A percentile compares a stretch with the other conserved stretches of the same genome.
These are phyloP conservation scores for Alternaria incomplexa DNA, from an alignment of 2,329 filamentous ascomycete genomes.

Conservation along the genomic window DNA sequence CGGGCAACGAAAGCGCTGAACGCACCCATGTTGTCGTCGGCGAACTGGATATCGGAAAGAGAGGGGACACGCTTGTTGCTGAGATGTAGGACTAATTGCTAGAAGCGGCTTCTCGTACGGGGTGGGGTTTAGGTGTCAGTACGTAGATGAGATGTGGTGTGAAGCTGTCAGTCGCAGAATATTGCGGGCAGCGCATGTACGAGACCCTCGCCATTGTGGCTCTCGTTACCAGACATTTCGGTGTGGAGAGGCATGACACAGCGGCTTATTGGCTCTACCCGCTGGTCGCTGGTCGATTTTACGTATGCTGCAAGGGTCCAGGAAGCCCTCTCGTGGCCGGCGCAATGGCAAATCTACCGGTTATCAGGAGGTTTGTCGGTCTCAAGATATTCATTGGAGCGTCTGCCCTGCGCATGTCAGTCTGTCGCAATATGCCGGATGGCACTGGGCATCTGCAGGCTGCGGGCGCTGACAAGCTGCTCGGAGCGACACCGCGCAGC, in stretches of 20 bases:
- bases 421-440: background rate
- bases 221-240: background rate
- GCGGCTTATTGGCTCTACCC: background rate
- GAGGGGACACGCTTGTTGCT: rapidly evolving
- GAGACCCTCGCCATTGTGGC: background rate
- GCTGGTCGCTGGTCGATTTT: background rate
- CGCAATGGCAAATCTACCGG: background rate
- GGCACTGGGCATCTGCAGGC: background rate
- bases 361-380: background rate
- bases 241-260: background rate
- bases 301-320: background rate
- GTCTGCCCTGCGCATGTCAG: background rate
- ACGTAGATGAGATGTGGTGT: background rate
- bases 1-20: background rate
- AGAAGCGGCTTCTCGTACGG: background rate
- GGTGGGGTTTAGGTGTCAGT: too few relatives aligned
- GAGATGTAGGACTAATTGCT: background rate
- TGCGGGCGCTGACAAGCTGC: background rate
- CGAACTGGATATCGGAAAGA: background rate
- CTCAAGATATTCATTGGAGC: background rate
- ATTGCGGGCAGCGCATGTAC: background rate
- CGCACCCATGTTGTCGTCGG: background rate
- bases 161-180: background rate
- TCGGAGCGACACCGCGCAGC: background rate
- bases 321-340: background rate